phyloP scores from a whole-genome alignment of 768 basidiomycete genomes.

The Rhodocollybia butyracea region DNA sequence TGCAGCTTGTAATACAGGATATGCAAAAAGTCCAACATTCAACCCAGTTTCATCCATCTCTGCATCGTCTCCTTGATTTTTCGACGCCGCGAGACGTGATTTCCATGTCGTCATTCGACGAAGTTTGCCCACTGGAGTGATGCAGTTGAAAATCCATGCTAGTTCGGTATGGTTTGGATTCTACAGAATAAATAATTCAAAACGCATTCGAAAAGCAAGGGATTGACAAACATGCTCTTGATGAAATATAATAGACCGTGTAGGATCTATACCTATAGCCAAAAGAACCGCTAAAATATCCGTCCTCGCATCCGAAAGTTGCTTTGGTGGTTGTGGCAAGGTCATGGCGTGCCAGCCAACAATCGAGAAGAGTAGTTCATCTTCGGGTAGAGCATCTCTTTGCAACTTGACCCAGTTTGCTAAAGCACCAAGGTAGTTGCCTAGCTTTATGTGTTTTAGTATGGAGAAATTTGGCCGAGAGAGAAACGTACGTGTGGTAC shows the following conservation, averaged over 20 bases:
- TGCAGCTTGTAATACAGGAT: slow-evolving; percentile 91
- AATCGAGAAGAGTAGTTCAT: slow-evolving; percentile 77
- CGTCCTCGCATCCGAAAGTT: slow-evolving; percentile 56
- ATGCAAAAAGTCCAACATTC: slow-evolving; percentile 85
- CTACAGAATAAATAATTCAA: slow-evolving; percentile 32
- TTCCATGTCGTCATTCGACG: slow-evolving; percentile 98
- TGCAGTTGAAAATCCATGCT: slow-evolving; percentile 86
- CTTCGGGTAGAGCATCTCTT: slow-evolving; percentile 45
- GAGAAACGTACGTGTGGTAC: background rate
- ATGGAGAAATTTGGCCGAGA: too few relatives aligned
- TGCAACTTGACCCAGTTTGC: slow-evolving; percentile 88
- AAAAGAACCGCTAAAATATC: slow-evolving; percentile 83
- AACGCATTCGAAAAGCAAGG: background rate
- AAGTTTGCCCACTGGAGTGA: slow-evolving; percentile 79
- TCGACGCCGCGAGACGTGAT: slow-evolving; percentile 67
- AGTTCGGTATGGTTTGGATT: slow-evolving; percentile 83
- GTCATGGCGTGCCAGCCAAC: slow-evolving; percentile 96
- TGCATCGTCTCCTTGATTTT: slow-evolving; percentile 61
- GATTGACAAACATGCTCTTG: slow-evolving; percentile 75
- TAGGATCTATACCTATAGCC: slow-evolving; percentile 81
- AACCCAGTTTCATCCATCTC: slow-evolving; percentile 81
- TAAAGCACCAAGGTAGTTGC: slow-evolving; percentile 90
- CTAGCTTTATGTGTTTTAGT: slow-evolving; percentile 74
- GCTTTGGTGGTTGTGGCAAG: slow-evolving; percentile 77
- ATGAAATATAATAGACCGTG: slow-evolving; percentile 72